phyloP scores from a whole-genome alignment of 192 early-diverging fungal genomes.

The Chytriomyces sp. region DNA sequence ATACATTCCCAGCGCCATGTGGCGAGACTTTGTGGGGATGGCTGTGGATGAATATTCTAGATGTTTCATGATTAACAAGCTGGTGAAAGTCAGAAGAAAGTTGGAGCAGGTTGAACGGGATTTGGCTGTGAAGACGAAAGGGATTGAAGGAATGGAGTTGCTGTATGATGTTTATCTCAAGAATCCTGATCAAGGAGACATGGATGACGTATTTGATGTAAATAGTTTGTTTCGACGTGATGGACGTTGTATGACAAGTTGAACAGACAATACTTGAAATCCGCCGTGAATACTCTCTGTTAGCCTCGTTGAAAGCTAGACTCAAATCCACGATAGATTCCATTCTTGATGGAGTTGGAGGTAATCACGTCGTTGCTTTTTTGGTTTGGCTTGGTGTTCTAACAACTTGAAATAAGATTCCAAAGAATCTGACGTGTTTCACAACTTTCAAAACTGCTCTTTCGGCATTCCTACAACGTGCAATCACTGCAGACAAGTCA shows the following conservation, averaged over 20 bases:
- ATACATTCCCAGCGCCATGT: constrained; percentile 41
- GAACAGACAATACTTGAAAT: constrained; percentile 57
- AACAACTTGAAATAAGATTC: constrained; percentile 41
- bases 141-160: constrained; percentile 54
- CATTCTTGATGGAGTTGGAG: constrained; percentile 66
- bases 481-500: constrained; percentile 70
- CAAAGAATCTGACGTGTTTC: constrained; percentile 51
- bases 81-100: constrained; percentile 58
- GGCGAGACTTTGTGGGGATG: constrained; percentile 51
- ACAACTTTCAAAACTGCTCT: constrained; percentile 68
- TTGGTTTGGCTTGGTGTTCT: not conserved
- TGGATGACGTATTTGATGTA: constrained; percentile 64
- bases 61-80: constrained; percentile 69
- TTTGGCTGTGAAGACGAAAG: constrained; percentile 48
- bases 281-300: constrained; percentile 52
- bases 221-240: not conserved
- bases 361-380: constrained; percentile 38
- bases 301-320: constrained; percentile 46
- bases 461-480: constrained; percentile 78
- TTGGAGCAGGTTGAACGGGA: constrained; percentile 53
- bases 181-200: constrained; percentile 57
- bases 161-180: constrained; percentile 52
- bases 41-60: constrained; percentile 58
- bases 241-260: not conserved
- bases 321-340: constrained; percentile 63